A percentile compares a stretch with the other conserved stretches of the same genome.
phyloP scores from a whole-genome alignment of 768 basidiomycete species.

The Mycena pura region DNA sequence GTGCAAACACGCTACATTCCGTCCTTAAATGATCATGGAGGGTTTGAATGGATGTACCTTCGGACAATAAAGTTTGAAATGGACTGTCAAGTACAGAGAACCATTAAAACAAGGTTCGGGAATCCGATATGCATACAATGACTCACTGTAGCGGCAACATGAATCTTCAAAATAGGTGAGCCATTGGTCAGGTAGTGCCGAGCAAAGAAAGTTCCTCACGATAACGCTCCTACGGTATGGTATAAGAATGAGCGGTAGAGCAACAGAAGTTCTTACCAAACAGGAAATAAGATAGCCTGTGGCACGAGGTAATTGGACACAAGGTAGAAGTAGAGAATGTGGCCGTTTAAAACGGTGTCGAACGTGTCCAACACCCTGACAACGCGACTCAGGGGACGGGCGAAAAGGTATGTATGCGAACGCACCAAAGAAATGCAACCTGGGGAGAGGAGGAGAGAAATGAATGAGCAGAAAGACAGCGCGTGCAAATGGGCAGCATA shows the following conservation, averaged over 20 bases:
- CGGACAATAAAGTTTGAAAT: constrained; percentile 59
- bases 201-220: constrained; percentile 39
- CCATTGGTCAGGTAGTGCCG: not conserved
- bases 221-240: constrained; percentile 52
- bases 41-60: constrained; percentile 31
- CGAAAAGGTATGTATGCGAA: constrained; percentile 25
- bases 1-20: constrained; percentile 59
- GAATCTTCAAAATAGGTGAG: constrained; percentile 43
- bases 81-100: constrained; percentile 43
- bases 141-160: constrained; percentile 60
- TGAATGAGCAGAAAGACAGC: not conserved
- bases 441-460: constrained; percentile 12
- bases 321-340: constrained; percentile 65
- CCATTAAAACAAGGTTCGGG: not conserved
- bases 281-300: constrained; percentile 46
- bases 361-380: constrained; percentile 62
- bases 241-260: not conserved
- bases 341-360: constrained; percentile 56
- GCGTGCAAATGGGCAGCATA: constrained; percentile 32
- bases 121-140: not conserved
- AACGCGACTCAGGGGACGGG: constrained; percentile 3
- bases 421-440: constrained; percentile 45
- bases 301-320: constrained; percentile 61
- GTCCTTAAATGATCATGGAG: too few relatives aligned
- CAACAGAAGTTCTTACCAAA: constrained; percentile 51